Evolutionary conservation across 1,284 basidiomycete genomes (phyloP).

Genomic region (Ceratobasidium sp.): DNA sequence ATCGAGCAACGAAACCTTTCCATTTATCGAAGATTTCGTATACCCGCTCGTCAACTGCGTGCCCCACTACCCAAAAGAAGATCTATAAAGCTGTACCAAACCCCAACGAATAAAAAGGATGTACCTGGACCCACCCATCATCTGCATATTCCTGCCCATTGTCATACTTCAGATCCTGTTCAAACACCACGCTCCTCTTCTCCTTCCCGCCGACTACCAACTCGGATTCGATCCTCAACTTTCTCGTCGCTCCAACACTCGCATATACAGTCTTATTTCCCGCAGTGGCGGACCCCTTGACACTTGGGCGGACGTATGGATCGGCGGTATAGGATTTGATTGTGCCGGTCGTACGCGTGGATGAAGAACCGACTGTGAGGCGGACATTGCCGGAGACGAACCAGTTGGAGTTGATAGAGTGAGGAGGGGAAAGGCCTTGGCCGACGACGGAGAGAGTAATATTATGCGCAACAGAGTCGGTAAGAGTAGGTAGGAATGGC

Average conservation of each 20-base stretch:
- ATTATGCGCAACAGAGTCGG: conserved; percentile 29
- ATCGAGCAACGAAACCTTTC: conserved; percentile 35
- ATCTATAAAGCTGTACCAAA: no score
- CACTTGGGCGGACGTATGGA: conserved; percentile 23
- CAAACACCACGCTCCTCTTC: conserved; percentile 31
- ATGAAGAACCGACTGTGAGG: conserved; percentile 41
- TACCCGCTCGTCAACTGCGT: conserved; percentile 44
- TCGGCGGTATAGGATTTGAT: conserved; percentile 29
- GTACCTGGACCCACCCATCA: conserved; percentile 47
- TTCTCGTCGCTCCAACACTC: conserved; percentile 20
- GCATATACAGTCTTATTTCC: conserved; percentile 45
- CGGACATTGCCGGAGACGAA: conserved; percentile 48
- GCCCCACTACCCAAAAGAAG: background rate
- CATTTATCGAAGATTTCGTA: conserved; percentile 34
- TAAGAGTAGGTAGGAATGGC: conserved; percentile 49
- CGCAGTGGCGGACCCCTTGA: conserved; percentile 21
- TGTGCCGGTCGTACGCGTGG: conserved; percentile 46
- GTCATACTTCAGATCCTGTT: conserved; percentile 26
- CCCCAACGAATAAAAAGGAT: background rate
- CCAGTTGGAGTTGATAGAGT: conserved; percentile 50
- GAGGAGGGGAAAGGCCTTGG: conserved; percentile 44
- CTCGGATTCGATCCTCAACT: conserved; percentile 26
- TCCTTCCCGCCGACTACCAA: conserved; percentile 41
- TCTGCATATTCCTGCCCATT: conserved; percentile 45
- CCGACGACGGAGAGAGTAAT: conserved; percentile 48